These are phyloP conservation scores for Starmera stellimalicola DNA, from an alignment of 1,139 yeast genomes.

Conservation along the genomic window DNA sequence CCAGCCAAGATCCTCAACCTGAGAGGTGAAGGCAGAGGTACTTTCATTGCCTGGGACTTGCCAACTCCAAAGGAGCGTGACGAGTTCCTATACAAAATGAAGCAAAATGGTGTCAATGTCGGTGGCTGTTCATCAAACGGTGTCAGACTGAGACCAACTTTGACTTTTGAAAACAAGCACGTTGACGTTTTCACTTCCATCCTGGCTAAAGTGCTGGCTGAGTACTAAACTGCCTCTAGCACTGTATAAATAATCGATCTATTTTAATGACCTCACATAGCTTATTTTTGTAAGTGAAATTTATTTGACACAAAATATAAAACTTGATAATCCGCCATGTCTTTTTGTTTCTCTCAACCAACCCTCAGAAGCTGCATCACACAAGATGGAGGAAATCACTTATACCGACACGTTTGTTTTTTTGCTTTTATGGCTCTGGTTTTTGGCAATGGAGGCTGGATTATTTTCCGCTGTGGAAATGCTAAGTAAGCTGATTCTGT, in stretches of 20 bases:
- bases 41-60: constrained; percentile 71
- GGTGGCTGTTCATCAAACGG: constrained; percentile 38
- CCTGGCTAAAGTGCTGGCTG: constrained; percentile 27
- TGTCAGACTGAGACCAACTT: constrained; percentile 56
- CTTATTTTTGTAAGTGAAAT: too few relatives aligned
- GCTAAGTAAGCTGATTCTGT: background rate
- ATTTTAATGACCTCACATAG: too few relatives aligned
- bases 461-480: background rate
- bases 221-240: too few relatives aligned
- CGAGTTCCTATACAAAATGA: constrained; percentile 37
- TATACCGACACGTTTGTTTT: constrained; percentile 1
- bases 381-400: constrained; percentile 1
- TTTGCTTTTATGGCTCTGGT: background rate
- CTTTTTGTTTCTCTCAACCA: too few relatives aligned
- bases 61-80: constrained; percentile 39
- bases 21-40: constrained; percentile 62
- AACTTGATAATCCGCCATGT: too few relatives aligned
- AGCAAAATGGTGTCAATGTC: constrained; percentile 51
- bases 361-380: too few relatives aligned
- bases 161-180: constrained; percentile 51
- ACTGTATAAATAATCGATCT: too few relatives aligned
- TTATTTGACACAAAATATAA: too few relatives aligned
- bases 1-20: constrained; percentile 40
- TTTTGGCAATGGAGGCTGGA: background rate
- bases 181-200: constrained; percentile 45